Base-by-base conservation (phyloP, 2,329 filamentous ascomycete species). In the Fusarium decemcellulare region DNA sequence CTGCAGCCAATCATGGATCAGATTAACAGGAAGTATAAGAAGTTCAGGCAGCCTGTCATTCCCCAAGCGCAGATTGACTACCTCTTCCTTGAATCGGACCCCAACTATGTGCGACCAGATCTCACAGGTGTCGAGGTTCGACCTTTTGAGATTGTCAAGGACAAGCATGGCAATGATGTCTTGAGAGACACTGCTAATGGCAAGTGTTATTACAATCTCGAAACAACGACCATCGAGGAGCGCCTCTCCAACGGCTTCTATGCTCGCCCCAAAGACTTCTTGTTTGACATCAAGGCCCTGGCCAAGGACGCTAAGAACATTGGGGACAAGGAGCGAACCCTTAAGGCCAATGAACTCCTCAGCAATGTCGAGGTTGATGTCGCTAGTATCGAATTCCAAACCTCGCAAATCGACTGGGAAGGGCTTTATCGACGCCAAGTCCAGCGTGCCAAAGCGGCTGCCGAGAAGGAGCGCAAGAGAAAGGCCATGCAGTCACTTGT, bases 1-100 rank as follows among this genome's bases (percentile, higher is more conserved):
- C 90, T 99, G 58, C 95, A 98, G 79, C 94, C 93, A 2, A 93
- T 98, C 72, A 98, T 99, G 94, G 95, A 99, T 72, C 94, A 98
- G 80, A 93, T 99, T 77, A 96, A 97, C 79, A 86, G 87, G 66
- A 94, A 92, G 77, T 97, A 97, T 82, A 93, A 92, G 77, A 94
- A 94, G 72, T 98, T 98, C 81, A 88, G 94, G 65, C 90, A 90
- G 59, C 91, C 93, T 1, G 89, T 93, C 43, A 91, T 99, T 65
- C 89, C 93, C 2, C 90, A 93, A 54, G 80, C 81, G 11, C 87
- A 91, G 68, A 94, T 97, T 63, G 86, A 90, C 18, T 97, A 98
- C 77, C 85, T 98, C 2, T 93, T 93, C 74, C 90, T 94, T 30
- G 95, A 98, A 77, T 87, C 91, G 39, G 91, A 97, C 71, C 93